phyloP scores from a whole-genome alignment of 495 filamentous ascomycete species.

The Staphylotrichum tortipilum region DNA sequence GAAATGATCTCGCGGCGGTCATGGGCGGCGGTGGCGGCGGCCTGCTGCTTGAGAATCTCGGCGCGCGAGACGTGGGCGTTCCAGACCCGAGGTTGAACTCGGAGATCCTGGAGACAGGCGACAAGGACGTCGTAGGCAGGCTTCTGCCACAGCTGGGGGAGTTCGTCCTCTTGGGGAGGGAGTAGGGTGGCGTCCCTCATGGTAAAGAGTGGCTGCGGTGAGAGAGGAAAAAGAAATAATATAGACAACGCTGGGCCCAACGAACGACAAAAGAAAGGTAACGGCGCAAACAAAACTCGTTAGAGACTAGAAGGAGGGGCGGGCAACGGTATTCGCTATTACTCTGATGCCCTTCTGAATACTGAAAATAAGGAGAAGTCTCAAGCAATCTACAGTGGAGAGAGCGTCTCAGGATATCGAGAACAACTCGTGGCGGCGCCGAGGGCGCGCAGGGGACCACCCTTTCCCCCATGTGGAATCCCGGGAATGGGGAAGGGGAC shows the following conservation, averaged over 20 bases:
- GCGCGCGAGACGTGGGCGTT: conserved; percentile 19
- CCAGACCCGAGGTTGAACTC: conserved; percentile 37
- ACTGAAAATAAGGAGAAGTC: too few relatives aligned
- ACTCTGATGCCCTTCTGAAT: too few relatives aligned
- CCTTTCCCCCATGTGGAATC: not conserved
- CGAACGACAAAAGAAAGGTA: not conserved
- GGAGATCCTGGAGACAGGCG: conserved; percentile 29
- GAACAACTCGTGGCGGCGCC: not conserved
- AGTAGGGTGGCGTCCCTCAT: not conserved
- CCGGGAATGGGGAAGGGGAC: too few relatives aligned
- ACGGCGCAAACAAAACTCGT: too few relatives aligned
- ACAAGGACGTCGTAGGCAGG: conserved; percentile 32
- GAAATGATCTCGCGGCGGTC: conserved; percentile 34
- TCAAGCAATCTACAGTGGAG: too few relatives aligned
- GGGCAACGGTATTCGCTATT: too few relatives aligned
- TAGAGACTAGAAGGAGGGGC: too few relatives aligned
- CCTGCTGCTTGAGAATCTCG: conserved; percentile 25
- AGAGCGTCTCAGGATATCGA: not conserved
- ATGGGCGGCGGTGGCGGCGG: conserved; percentile 5
- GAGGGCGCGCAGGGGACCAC: not conserved
- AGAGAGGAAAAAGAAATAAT: not conserved
- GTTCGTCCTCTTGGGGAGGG: conserved; percentile 15
- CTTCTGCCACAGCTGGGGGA: conserved; percentile 40
- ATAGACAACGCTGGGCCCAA: not conserved
- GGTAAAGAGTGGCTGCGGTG: too few relatives aligned